Percentiles rank a stretch among this genome's conserved stretches.
Evolutionary conservation across 2,329 filamentous ascomycete species (phyloP).

Genomic region (Simplicillium aogashimaense): DNA sequence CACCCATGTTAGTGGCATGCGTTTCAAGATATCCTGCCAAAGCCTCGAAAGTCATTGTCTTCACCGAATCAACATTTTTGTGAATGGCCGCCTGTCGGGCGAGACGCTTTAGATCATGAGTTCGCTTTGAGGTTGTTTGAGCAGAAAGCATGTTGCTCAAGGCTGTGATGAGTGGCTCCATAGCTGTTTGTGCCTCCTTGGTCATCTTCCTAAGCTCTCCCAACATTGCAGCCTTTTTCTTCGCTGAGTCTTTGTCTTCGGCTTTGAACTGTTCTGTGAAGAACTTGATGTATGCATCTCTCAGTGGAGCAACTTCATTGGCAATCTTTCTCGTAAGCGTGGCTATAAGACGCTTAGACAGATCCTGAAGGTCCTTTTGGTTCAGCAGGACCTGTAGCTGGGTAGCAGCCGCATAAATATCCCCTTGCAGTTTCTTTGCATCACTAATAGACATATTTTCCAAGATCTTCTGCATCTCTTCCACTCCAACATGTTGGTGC

Average conservation of each 20-base stretch:
- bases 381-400: conserved; percentile 8
- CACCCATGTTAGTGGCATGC: conserved; percentile 9
- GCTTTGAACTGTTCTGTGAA: conserved; percentile 1
- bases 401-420: conserved; percentile 7
- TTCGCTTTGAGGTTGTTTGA: conserved; percentile 10
- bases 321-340: conserved; percentile 1
- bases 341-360: conserved; percentile 5
- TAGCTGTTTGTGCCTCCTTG: conserved; percentile 3
- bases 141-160: conserved; percentile 8
- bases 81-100: conserved; percentile 8
- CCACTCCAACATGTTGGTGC: conserved; percentile 1
- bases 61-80: conserved; percentile 9
- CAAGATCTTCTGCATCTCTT: conserved; percentile 3
- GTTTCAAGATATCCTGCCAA: conserved; percentile 9
- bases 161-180: conserved; percentile 8
- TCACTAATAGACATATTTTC: conserved; percentile 2
- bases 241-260: conserved; percentile 1
- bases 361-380: conserved; percentile 5
- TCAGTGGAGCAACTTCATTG: not conserved
- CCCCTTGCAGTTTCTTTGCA: conserved; percentile 6
- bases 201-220: conserved; percentile 6
- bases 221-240: conserved; percentile 5
- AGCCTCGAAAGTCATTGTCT: conserved; percentile 10
- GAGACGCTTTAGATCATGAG: conserved; percentile 10
- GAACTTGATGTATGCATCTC: conserved; percentile 2